Base-by-base conservation (phyloP, 176 grass and related monocot species). In the Saccharum spontaneum region DNA sequence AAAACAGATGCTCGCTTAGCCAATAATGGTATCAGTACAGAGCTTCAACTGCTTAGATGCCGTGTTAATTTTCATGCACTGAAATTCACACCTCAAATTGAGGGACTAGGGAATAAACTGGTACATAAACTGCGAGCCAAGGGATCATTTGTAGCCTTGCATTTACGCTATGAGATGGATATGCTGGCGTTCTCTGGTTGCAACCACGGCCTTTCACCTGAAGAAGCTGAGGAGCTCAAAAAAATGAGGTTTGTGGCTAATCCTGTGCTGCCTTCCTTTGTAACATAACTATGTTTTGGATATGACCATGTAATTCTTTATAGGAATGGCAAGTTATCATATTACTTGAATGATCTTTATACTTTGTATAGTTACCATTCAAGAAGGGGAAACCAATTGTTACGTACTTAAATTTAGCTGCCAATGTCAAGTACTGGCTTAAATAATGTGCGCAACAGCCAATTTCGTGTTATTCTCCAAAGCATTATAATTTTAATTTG, bases 181-280 rank as follows among this genome's bases (percentile, higher is more conserved):
- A 95, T 98, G 95, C 89, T 98, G 37, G 93, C 95, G 64, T 98
- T 98, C 89, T 98, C 95, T 73, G 95, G 95, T 86, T 98, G 95
- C 72, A 93, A 90, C 75, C 91, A 98, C 84, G 95, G 80, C 65
- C 94, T 94, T 82, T 95, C 91, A 81, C 77, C 8, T 28, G 82
- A 87, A 90, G 95, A 98, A 90, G 79, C 93, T 23, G 91, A 95
- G 77, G 93, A 95, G n/a, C 91, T 98, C 14, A 95, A 88, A 92
- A 95, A 81, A 80, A 90, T 95, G 87, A 98, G 95, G 95, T 98
- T 69, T 86, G 82, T 67, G 13, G 65, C 44, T 43, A 36, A 28
- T 31, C 4, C 36, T 75, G 23, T 69, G 17, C 16, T 60, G 38
- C 46, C 46, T 52, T 76, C 30, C 33, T 39, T 67, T 28, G 10